Base-by-base conservation (phyloP, 306 rosid genomes). In the Ziziphus jujuba region DNA sequence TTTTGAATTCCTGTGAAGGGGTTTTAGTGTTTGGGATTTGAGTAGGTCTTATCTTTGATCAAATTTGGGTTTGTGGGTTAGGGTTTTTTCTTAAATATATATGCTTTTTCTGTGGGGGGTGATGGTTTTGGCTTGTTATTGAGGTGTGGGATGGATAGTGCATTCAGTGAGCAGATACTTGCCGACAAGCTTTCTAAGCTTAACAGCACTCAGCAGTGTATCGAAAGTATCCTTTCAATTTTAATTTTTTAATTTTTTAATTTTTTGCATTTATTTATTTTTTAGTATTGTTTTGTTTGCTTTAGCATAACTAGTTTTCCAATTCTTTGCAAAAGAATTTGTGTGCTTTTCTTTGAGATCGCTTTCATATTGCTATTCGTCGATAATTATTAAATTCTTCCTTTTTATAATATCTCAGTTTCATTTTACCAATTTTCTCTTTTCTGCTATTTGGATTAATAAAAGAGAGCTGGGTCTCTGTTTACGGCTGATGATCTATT, bases 101-200 rank as follows among this genome's bases (percentile, higher is more conserved):
- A n/a, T n/a, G n/a, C n/a, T n/a, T n/a, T n/a, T n/a, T n/a, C n/a
- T 51, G 44, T 28, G 11, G 52, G 59, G 82, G 72, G 50, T 17
- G 35, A 69, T 44, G 71, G 67, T 52, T 74, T 55, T 15, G 71
- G 38, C 28, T 40, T 43, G 56, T n/a, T 67, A 40, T 65, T 55
- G 60, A 61, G 66, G 71, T 73, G 81, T n/a, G 79, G 84, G 52
- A 90, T 86, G 97, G 84, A 77, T 84, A 87, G 85, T 65, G 85
- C 82, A 43, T 92, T 89, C 85, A 76, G 79, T 59, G 96, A 92
- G 75, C 86, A 83, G 78, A 77, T 87, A 65, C 96, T 89, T 72
- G 93, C 84, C 1, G 98, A 92, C 70, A 89, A 86, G 88, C 87
- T 92, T 34, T 80, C 96, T 72, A 92, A 84, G 97, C 90, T 87